Base-by-base conservation (phyloP, 352 stramenopile genomes). In the Globisporangium perplexum region DNA sequence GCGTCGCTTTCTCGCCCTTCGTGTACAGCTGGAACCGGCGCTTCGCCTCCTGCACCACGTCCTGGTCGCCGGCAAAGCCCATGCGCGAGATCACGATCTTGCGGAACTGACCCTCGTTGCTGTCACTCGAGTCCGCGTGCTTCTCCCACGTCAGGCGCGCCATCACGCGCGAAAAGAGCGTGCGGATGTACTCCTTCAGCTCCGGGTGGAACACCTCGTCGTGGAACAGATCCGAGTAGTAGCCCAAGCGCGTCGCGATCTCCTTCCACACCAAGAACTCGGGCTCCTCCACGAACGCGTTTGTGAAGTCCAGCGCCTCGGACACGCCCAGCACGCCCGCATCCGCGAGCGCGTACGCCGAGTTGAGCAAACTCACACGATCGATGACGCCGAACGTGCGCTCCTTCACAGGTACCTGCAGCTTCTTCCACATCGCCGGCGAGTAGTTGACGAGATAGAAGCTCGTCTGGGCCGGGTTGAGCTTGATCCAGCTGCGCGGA, bases 381-480 rank as follows among this genome's bases (percentile, higher is more conserved):
- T 99, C 96, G 7, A 83, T 72, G 20, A 91, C 72, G 14, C 59
- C 67, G 33, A 98, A 63, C 54, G 68, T 50, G 4, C 67, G 54
- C 17, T 76, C 65, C 47, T 70, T 66, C 18, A 85, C 66, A 17
- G 72, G 71, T 75, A 65, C 73, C 39, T 83, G 71, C 7, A 98
- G 74, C 18, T 77, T 73, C 28, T 83, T 72, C 68, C 96, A 92
- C 72, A 98, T 83, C 36, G 84, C 77, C 6, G 77, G 65, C 6
- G 86, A 83, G 65, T 97, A 97, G 50, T 96, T 93, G n/a, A 98
- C 92, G 20, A 97, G 72, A 72, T 98, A 97, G 36, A 96, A 96
- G 30, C 95, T 89, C 54, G 97, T 77, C 60, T 98, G 95, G 56
- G 87, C 86, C 17, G 86, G 87, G 76, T 99, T 99, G 14, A 98